A percentile compares a stretch with the other conserved stretches of the same genome.
Conservation (phyloP, 441 rosid genomes). For the Populus tomentosa region DNA sequence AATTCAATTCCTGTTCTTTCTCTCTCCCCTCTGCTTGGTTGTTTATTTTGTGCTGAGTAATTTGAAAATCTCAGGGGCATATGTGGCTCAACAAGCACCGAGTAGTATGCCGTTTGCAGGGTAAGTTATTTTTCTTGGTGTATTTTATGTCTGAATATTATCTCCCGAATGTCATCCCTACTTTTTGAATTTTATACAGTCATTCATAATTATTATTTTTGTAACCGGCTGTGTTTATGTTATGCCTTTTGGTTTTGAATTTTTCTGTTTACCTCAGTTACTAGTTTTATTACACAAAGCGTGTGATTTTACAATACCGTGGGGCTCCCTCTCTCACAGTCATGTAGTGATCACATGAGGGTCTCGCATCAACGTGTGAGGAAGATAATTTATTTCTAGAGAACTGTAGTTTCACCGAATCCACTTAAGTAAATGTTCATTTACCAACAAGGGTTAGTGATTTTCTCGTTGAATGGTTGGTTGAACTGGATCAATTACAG, state of each 20-base stretch:
- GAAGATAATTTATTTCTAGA: background rate
- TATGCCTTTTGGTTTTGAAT: background rate
- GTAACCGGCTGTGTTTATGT: background rate
- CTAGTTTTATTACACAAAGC: background rate
- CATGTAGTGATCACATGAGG: background rate
- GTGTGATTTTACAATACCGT: background rate
- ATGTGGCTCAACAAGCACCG: slow-evolving; percentile 39
- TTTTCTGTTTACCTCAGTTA: background rate
- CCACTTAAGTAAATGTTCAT: background rate
- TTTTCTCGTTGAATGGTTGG: background rate
- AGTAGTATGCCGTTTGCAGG: slow-evolving; percentile 27
- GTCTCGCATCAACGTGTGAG: background rate
- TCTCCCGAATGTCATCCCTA: background rate
- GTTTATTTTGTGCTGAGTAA: slow-evolving; percentile 19
- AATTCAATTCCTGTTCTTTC: background rate
- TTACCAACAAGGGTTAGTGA: background rate
- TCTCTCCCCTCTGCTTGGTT: background rate
- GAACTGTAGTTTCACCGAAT: background rate
- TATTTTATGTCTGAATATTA: background rate
- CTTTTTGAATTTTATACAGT: background rate
- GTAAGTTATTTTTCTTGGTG: slow-evolving; percentile 21
- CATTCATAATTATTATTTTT: background rate
- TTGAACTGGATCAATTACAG: background rate
- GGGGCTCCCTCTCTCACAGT: background rate
- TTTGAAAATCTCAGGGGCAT: slow-evolving; percentile 42